Percentiles rank a stretch among this genome's conserved stretches.
phyloP scores from a whole-genome alignment of 1,284 basidiomycete species.

The Apiotrichum gracile region DNA sequence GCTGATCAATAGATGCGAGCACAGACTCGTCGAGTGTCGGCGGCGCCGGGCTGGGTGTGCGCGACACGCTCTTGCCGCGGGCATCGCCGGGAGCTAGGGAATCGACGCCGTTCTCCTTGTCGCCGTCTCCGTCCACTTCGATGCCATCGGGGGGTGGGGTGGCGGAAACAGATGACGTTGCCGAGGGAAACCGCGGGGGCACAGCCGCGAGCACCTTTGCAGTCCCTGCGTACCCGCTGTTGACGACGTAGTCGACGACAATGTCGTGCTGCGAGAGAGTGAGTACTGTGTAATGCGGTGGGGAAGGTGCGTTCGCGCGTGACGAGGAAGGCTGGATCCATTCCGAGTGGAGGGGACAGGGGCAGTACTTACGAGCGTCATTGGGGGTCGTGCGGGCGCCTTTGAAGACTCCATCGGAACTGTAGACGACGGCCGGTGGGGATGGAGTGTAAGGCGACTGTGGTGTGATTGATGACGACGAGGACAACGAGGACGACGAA shows the following conservation, averaged over 20 bases:
- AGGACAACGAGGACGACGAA: too few species aligned
- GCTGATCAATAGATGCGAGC: constrained; percentile 28
- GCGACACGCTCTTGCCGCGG: background rate
- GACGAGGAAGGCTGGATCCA: too few species aligned
- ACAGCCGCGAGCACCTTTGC: constrained; percentile 21
- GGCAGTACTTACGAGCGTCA: constrained; percentile 6
- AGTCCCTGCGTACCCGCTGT: constrained; percentile 33
- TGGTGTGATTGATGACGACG: too few species aligned
- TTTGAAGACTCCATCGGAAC: constrained; percentile 1
- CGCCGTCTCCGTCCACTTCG: constrained; percentile 8
- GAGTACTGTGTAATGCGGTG: background rate
- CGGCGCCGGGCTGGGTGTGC: background rate
- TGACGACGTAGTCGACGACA: constrained; percentile 40
- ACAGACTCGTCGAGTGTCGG: constrained; percentile 16
- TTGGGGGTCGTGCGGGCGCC: background rate
- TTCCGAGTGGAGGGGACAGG: background rate
- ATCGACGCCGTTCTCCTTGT: background rate
- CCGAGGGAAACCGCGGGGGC: background rate
- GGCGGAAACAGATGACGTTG: constrained; percentile 3
- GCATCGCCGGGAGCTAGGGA: background rate
- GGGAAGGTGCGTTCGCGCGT: too few species aligned
- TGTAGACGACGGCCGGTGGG: background rate
- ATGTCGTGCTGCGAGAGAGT: constrained; percentile 32
- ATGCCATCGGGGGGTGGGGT: constrained; percentile 5
- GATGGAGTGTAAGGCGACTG: background rate